phyloP scores from a whole-genome alignment of 192 early-diverging fungal genomes.

The Linnemannia schmuckeri region DNA sequence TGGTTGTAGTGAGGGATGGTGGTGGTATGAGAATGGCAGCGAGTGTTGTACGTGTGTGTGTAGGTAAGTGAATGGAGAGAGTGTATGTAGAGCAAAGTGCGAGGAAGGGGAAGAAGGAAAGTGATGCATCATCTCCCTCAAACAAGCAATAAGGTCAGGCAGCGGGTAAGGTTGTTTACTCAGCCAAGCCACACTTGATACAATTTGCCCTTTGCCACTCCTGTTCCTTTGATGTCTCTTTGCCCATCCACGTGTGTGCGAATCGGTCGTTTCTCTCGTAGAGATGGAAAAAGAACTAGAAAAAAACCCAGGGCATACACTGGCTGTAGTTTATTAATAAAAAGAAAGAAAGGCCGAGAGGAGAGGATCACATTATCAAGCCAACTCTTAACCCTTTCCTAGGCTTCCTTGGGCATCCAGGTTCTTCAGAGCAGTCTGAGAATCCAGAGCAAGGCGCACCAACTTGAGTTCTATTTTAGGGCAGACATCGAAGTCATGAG shows the following conservation, averaged over 20 bases:
- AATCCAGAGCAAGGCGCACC: conserved; percentile 11
- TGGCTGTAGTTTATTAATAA: not conserved
- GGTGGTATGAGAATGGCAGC: not conserved
- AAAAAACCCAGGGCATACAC: not conserved
- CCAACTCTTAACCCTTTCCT: not conserved
- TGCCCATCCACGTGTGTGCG: not conserved
- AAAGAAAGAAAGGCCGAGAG: not conserved
- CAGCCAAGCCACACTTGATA: not conserved
- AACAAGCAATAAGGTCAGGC: not conserved
- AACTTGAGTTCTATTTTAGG: conserved; percentile 10
- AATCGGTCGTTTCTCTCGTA: not conserved
- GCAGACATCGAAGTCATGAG: not conserved
- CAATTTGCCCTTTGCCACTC: not conserved
- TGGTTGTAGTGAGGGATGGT: not conserved
- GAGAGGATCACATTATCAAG: not conserved
- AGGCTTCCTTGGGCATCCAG: not conserved
- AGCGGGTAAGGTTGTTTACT: not conserved
- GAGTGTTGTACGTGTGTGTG: too few relatives aligned
- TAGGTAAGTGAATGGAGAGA: not conserved
- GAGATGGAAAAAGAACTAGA: not conserved
- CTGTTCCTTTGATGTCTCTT: not conserved
- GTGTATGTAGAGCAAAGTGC: not conserved
- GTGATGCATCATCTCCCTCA: not conserved
- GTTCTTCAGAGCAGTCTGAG: not conserved
- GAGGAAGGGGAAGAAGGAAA: not conserved